Evolutionary conservation across 139 green algal species (phyloP).

Genomic region (Mesotaenium endlicherianum): DNA sequence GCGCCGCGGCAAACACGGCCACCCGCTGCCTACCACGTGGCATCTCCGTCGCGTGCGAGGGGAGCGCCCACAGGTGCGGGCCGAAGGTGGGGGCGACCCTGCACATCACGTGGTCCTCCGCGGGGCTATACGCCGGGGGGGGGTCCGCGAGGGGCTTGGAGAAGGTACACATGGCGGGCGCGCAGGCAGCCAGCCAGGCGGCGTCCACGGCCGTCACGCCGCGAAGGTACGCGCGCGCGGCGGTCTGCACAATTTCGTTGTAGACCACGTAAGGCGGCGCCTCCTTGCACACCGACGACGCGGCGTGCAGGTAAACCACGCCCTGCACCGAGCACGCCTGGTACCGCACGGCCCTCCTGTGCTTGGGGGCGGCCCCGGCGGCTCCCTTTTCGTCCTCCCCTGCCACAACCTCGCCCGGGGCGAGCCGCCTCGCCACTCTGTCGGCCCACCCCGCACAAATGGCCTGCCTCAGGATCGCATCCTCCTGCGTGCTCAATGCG

Average conservation of each 20-base stretch:
- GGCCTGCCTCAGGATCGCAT: conserved; percentile 74
- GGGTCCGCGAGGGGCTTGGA: conserved; percentile 43
- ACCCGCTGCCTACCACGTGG: conserved; percentile 51
- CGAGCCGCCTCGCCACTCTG: too few species aligned
- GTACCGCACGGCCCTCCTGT: too few species aligned
- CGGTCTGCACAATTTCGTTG: too few species aligned
- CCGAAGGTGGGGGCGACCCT: conserved; percentile 75
- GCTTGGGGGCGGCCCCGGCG: too few species aligned
- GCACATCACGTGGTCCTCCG: conserved; percentile 67
- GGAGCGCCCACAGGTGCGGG: conserved; percentile 77
- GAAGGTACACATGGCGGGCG: conserved; percentile 25
- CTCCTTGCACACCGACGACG: too few species aligned
- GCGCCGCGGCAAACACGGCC: conserved; percentile 75
- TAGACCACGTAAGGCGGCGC: too few species aligned
- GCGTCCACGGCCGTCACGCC: too few species aligned
- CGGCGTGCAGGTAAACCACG: too few species aligned
- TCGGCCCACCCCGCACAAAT: conserved; percentile 68
- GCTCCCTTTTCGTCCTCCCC: too few species aligned
- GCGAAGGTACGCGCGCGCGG: too few species aligned
- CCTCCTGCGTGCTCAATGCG: conserved; percentile 57
- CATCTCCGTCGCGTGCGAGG: conserved; percentile 54
- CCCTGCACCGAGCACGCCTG: too few species aligned
- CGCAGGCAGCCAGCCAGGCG: conserved; percentile 31
- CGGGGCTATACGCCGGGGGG: conserved; percentile 37
- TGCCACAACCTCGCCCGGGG: too few species aligned